phyloP scores from a whole-genome alignment of 305 asterid genomes.

The Fraxinus platypoda region DNA sequence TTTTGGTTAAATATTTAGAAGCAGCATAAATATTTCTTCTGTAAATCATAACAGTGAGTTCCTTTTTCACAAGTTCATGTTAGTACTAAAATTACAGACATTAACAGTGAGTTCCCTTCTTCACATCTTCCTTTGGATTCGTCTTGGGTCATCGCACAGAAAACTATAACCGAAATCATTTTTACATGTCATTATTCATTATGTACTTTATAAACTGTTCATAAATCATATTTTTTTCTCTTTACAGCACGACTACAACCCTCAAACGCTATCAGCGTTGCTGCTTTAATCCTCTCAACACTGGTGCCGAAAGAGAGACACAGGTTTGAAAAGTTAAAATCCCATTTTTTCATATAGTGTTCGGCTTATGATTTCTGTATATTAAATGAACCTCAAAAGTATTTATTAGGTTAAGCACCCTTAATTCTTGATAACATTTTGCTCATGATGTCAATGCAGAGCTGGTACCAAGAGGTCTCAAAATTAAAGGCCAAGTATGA shows the following conservation, averaged over 20 bases:
- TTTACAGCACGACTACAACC: slow-evolving; percentile 52
- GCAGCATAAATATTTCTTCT: not conserved
- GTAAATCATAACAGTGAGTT: not conserved
- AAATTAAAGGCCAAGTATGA: slow-evolving; percentile 80
- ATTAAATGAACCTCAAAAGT: not conserved
- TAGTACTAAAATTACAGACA: too few species aligned
- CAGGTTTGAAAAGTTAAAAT: slow-evolving; percentile 39
- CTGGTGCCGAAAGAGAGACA: slow-evolving; percentile 51
- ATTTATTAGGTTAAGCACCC: not conserved
- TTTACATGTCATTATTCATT: not conserved
- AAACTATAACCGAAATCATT: too few species aligned
- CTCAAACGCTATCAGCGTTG: slow-evolving; percentile 79
- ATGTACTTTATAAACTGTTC: not conserved
- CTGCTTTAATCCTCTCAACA: slow-evolving; percentile 59
- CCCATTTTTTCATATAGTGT: not conserved
- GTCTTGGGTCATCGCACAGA: too few species aligned
- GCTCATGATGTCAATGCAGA: slow-evolving; percentile 38
- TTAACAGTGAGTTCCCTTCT: too few species aligned
- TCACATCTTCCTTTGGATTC: not conserved
- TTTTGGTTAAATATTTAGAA: not conserved
- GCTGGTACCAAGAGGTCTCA: slow-evolving; percentile 82
- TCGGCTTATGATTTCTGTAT: not conserved
- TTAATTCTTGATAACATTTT: not conserved
- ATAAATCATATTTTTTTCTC: not conserved
- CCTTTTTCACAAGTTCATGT: too few species aligned